Evolutionary conservation across 1,284 basidiomycete genomes (phyloP), one percentile per base, ranked within the genome.

Genomic region (Puccinia hordei): DNA sequence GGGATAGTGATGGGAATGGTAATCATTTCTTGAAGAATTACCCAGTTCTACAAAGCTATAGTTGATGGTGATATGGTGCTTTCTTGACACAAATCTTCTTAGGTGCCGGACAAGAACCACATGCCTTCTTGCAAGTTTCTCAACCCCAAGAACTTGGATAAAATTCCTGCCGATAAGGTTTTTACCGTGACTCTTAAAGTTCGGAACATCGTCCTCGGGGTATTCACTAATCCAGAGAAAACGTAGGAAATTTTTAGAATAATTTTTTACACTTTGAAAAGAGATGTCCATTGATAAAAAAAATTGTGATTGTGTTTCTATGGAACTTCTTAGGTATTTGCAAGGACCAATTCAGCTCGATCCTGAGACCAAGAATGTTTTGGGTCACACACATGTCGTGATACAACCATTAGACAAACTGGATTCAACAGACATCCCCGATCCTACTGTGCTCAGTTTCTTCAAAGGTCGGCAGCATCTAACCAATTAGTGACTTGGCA

Each of bases 1-100:
- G 78, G 78, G 10, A 57, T 80, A 17, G 41, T 61, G 49, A 73
- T 72, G 78, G 78, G 78, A 44, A 80, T 80, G 78, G 78, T 80
- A 33, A 80, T 19, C 38, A 17, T 49, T 24, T 12, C 8, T 15
- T 33, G n/a, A 4, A 49, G 2, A 53, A 73, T 44, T 72, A 38
- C 6, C 15, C 35, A n/a, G 12, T 15, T 53, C 38, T 24, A 46
- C 22, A 27, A 24, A 22, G 63, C 63, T 46, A 6, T 22, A 35
- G 38, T 59, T 68, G 27, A 33, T 59, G 24, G 33, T 55, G 22
- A 33, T 41, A 12, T 41, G 55, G 38, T 59, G 19, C 46, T 38
- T 61, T 5, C 1, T 49, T 33, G 17, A 66, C 49, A 44, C 12
- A 49, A 5, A 0, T 63, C 35, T 24, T 38, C 22, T 13, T 27